Base-by-base conservation (phyloP, 768 basidiomycete species). In the Suillus tomentosus region DNA sequence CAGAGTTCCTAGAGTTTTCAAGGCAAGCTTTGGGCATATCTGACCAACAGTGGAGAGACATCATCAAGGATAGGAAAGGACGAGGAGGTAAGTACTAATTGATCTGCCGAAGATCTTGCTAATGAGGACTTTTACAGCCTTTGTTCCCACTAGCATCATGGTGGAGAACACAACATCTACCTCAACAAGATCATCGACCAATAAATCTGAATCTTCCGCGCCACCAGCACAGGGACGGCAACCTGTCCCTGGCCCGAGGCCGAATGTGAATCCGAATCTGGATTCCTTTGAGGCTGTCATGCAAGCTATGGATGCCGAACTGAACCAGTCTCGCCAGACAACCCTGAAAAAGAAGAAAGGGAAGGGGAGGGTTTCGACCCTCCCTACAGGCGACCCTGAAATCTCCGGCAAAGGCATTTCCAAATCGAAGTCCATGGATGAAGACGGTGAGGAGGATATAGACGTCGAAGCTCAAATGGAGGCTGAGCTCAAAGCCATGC, bases 221-320 rank as follows among this genome's bases (percentile, higher is more conserved):
- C 14, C 14, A 62, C 66, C 56, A 57, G 15, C 17, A 24, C 37
- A 58, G 40, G 57, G 40, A 27, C 65, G 70, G 15, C 61, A 68
- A 22, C 70, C 79, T 19, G 68, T 65, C n/a, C 67, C 78, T 39
- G 79, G 77, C 3, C 75, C 79, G 17, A 78, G 77, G 22, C 80
- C 80, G 14, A 80, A 78, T 61, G 73, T 77, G 8, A 91, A 95
- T 73, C 85, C 88, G 4, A 86, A 88, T 55, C 81, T 99, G 24
- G 85, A 96, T 73, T 95, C 95, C 0, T 99, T 99, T 67, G 97
- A 99, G 72, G 86, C 91, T 1, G 93, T 99, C 39, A 99, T 99
- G 97, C 85, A 86, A 71, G 95, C 95, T 3, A 93, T 99, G 89
- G 97, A 99, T 69, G 84, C 80, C 19, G 92, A 97, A 69, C 81